Evolutionary conservation across 805 yeast species (phyloP), one percentile per base, ranked within the genome.

Genomic region (Starmerella lactis-condensi): DNA sequence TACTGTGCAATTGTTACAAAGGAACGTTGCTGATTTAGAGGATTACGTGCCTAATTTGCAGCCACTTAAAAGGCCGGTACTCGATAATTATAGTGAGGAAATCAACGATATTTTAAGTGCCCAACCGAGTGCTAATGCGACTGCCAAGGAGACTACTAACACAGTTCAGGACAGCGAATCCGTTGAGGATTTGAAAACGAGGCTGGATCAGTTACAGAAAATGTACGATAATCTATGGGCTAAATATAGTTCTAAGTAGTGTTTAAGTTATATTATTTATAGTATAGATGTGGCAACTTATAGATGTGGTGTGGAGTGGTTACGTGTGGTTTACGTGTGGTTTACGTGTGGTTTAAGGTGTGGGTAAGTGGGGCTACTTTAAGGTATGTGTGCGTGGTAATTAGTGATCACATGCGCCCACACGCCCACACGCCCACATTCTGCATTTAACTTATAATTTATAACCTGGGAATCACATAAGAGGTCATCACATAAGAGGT

Each of bases 141-240:
- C 26, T 5, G 12, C 8, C 6, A 11, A 11, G 8, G 24, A 9
- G 5, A n/a, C 21, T 9, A 26, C 26, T 5, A 17, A 2, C n/a
- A 24, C 28, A 4, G 18, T 11, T 3, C 22, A 28, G 5, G 18
- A 8, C 8, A 28, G n/a, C 11, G 29, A 28, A 7, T 4, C 22
- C 14, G 23, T 37, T 2, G 35, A 30, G 19, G 37, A 30, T n/a
- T 23, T 35, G 26, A 28, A 29, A 17, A 28, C 29, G 12, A 37
- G 44, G 15, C 35, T 38, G 26, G 36, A 31, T 9, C 39, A 44
- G 35, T 38, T 45, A 8, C 39, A 43, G 28, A 36, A 38, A 15
- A 42, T 45, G 43, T 45, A 45, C 34, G 50, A 45, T 19, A 45
- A 42, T 10, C 35, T 45, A 11, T 45, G 50, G 50, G 38, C 43